Conservation (phyloP, 2,329 filamentous ascomycete genomes). For the Boeremia exigua region DNA sequence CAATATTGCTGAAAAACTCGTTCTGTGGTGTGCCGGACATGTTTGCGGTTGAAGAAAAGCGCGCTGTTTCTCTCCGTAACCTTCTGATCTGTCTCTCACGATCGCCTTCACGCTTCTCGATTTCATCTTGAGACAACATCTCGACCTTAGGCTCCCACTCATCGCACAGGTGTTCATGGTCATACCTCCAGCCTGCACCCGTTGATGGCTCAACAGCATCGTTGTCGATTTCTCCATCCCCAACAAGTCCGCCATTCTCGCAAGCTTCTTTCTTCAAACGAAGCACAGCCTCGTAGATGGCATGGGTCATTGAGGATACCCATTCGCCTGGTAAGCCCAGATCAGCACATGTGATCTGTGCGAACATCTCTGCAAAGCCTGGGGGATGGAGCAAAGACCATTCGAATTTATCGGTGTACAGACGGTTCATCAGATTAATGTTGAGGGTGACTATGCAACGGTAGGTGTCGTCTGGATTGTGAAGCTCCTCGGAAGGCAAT, state of each 20-base stretch:
- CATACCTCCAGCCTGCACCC: constrained; percentile 95
- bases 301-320: constrained; percentile 92
- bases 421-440: constrained; percentile 86
- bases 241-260: constrained; percentile 85
- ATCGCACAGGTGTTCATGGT: constrained; percentile 79
- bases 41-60: constrained; percentile 85
- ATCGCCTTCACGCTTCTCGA: constrained; percentile 95
- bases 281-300: constrained; percentile 93
- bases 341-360: constrained; percentile 90
- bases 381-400: constrained; percentile 94
- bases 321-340: constrained; percentile 89
- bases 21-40: constrained; percentile 73
- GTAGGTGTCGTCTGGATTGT: constrained; percentile 93
- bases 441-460: constrained; percentile 90
- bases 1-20: constrained; percentile 65
- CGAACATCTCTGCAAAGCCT: constrained; percentile 90
- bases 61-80: constrained; percentile 85
- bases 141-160: constrained; percentile 61
- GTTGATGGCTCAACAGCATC: constrained; percentile 76
- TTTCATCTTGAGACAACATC: constrained; percentile 87
- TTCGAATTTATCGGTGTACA: constrained; percentile 97
- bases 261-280: constrained; percentile 95
- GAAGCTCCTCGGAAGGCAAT: constrained; percentile 70
- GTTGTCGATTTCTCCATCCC: constrained; percentile 80
- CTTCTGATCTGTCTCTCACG: constrained; percentile 88